Conservation (phyloP, 331 rosid genomes). For the Saraca asoca region DNA sequence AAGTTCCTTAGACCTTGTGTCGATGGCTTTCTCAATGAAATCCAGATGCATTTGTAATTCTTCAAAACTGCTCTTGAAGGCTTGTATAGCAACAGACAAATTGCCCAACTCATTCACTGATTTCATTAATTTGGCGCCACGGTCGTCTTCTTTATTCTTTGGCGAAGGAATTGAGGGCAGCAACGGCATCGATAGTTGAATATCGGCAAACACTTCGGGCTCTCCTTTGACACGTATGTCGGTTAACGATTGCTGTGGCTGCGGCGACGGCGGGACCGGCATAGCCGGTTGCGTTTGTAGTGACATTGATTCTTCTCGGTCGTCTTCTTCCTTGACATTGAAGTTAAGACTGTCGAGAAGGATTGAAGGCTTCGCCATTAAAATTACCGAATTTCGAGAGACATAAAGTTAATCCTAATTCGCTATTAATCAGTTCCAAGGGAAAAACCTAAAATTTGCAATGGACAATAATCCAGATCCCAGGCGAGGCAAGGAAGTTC, state of each 20-base stretch:
- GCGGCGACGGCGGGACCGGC: too few relatives aligned
- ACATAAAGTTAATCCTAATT: too few relatives aligned
- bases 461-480: too few relatives aligned
- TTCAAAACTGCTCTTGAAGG: slow-evolving; percentile 42
- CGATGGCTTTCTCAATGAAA: slow-evolving; percentile 44
- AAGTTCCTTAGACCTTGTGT: slow-evolving; percentile 33
- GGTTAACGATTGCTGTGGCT: background rate
- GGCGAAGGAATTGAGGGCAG: too few relatives aligned
- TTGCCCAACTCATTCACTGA: slow-evolving; percentile 42
- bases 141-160: background rate
- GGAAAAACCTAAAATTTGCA: too few relatives aligned
- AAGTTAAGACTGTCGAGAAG: background rate
- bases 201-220: background rate
- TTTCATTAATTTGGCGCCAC: slow-evolving; percentile 22
- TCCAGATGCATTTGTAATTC: slow-evolving; percentile 47
- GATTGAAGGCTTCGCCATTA: slow-evolving; percentile 7
- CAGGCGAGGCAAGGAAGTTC: too few relatives aligned
- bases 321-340: background rate
- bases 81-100: slow-evolving; percentile 35
- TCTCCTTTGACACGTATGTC: background rate
- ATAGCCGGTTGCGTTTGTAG: too few relatives aligned
- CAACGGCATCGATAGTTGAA: too few relatives aligned
- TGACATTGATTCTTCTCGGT: background rate
- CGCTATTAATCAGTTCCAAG: too few relatives aligned
- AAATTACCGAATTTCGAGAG: background rate